Base-by-base conservation (phyloP, 2,329 filamentous ascomycete genomes). In the Aureobasidium lini region DNA sequence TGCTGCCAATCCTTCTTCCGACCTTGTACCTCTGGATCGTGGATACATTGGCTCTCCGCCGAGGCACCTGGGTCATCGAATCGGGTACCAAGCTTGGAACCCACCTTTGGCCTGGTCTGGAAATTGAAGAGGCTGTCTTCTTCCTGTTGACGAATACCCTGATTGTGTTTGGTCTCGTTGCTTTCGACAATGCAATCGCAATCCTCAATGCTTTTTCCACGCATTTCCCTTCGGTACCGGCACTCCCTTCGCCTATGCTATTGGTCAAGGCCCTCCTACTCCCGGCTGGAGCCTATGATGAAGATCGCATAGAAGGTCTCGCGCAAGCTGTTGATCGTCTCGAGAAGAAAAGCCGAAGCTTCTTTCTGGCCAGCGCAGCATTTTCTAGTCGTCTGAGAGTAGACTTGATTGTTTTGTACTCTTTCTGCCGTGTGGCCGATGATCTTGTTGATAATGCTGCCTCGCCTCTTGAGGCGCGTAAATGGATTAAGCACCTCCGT, bases 91-190 rank as follows among this genome's bases (percentile, higher is more conserved):
- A 90, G 66, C 77, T 87, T 10, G 83, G 80, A 0, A 67, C 82
- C 40, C 77, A 84, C 49, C 64, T 90, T 0, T 89, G 84, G 80
- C 79, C 81, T 1, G 80, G 80, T 6, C 71, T 90, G 32, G 88
- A 90, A 53, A 77, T 90, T 18, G 88, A 91, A 72, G 88, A 91
- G 69, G 87, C 86, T 0, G 64, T 87, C 7, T 90, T 90, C 75
- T 91, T 91, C 70, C 74, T 90, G 4, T 72, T 81, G 4, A 89
- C 86, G 1, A 90, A 90, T 68, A 75, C 75, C 0, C 72, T 91
- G 18, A 84, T 91, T 59, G 84, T 89, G 0, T 85, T 86, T 67
- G 87, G 87, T 1, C 74, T 87, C 28, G 75, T 84, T 1, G 84
- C 86, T 0, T 86, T 88, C 63, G 88, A 90, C 70, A 83, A 88